phyloP scores from a whole-genome alignment of 1,284 basidiomycete species.

The Termitomyces sp. region DNA sequence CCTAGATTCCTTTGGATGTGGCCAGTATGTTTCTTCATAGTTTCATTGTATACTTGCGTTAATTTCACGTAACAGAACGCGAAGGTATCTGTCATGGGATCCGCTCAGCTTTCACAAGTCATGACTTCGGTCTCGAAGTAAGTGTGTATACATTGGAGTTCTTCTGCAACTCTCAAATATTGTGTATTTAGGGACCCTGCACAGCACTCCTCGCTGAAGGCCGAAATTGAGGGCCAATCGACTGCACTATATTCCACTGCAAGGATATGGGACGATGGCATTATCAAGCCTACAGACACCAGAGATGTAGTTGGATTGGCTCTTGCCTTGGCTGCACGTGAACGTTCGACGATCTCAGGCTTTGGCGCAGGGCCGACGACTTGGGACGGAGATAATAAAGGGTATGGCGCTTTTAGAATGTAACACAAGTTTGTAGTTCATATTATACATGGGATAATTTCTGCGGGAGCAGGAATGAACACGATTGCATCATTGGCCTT shows the following conservation, averaged over 20 bases:
- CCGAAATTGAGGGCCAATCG: slow-evolving; percentile 84
- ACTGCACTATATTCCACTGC: slow-evolving; percentile 85
- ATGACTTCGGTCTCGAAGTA: slow-evolving; percentile 88
- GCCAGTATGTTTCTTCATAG: slow-evolving; percentile 57
- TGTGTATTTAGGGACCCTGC: slow-evolving; percentile 55
- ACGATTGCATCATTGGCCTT: background rate
- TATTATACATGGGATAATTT: background rate
- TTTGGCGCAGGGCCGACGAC: slow-evolving; percentile 37
- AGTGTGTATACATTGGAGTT: slow-evolving; percentile 16
- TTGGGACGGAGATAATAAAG: slow-evolving; percentile 70
- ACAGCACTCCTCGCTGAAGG: slow-evolving; percentile 69
- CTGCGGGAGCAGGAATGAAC: background rate
- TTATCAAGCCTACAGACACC: slow-evolving; percentile 90
- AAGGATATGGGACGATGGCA: slow-evolving; percentile 92
- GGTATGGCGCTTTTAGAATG: slow-evolving; percentile 90
- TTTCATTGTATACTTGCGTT: slow-evolving; percentile 1
- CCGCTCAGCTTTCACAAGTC: slow-evolving; percentile 86
- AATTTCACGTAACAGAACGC: slow-evolving; percentile 61
- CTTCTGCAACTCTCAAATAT: background rate
- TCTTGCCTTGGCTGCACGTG: slow-evolving; percentile 67
- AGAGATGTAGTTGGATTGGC: slow-evolving; percentile 83
- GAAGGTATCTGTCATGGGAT: slow-evolving; percentile 96
- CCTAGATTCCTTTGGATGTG: slow-evolving; percentile 97
- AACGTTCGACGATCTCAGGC: slow-evolving; percentile 18
- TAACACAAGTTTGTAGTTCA: slow-evolving; percentile 28